phyloP scores from a whole-genome alignment of 2,329 filamentous ascomycete genomes.

The Pseudogymnoascus sp. region DNA sequence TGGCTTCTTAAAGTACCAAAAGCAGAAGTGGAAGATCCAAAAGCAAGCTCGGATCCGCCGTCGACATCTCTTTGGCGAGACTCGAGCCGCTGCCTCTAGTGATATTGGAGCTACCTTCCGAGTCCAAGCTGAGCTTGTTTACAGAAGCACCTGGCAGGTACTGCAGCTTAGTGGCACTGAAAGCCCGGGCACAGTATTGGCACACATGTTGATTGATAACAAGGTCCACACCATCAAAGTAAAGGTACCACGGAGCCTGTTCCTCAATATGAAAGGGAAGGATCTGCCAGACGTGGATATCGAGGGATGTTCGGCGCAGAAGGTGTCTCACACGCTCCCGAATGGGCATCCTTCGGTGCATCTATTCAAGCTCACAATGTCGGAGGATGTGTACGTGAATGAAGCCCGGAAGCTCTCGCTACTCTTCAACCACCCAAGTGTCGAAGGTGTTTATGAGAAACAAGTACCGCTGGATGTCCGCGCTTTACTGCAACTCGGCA shows the following conservation, averaged over 20 bases:
- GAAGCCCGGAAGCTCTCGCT: constrained; percentile 74
- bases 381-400: constrained; percentile 77
- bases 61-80: constrained; percentile 87
- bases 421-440: constrained; percentile 83
- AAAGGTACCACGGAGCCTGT: constrained; percentile 80
- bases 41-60: constrained; percentile 79
- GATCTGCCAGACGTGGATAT: constrained; percentile 85
- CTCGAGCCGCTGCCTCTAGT: constrained; percentile 54
- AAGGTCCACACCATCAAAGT: constrained; percentile 85
- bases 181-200: constrained; percentile 74
- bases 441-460: constrained; percentile 96
- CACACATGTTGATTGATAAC: constrained; percentile 85
- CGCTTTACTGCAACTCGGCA: constrained; percentile 82
- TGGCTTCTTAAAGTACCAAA: constrained; percentile 86
- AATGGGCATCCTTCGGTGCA: constrained; percentile 93
- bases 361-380: constrained; percentile 86
- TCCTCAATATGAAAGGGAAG: constrained; percentile 80
- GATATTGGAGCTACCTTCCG: constrained; percentile 67
- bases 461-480: constrained; percentile 80
- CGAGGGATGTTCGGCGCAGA: constrained; percentile 77
- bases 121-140: constrained; percentile 83
- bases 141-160: constrained; percentile 90
- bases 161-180: constrained; percentile 78
- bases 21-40: constrained; percentile 98
- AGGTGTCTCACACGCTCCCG: constrained; percentile 84